Percentiles rank a stretch among this genome's conserved stretches.
Conservation (phyloP, 2,329 filamentous ascomycete species). For the Pseudogymnoascus sp. region DNA sequence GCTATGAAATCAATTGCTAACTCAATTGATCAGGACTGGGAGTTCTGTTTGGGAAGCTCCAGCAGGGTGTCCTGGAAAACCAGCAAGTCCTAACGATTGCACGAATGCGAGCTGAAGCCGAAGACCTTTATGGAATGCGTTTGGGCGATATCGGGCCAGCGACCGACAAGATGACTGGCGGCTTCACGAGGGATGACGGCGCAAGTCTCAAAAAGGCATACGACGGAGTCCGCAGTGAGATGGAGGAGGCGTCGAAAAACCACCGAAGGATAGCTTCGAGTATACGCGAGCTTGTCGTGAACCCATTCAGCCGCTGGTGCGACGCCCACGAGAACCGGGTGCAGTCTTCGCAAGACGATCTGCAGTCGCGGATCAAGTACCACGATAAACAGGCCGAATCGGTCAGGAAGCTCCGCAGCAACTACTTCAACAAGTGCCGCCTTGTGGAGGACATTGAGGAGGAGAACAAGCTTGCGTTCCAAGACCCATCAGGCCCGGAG, state of each 20-base stretch:
- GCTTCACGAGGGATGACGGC: conserved; percentile 87
- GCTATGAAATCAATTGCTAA: neutral
- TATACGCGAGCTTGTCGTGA: conserved; percentile 91
- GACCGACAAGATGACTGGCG: conserved; percentile 74
- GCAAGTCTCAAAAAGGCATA: conserved; percentile 85
- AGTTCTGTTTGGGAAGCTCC: conserved; percentile 91
- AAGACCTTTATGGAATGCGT: conserved; percentile 78
- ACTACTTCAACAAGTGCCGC: conserved; percentile 98
- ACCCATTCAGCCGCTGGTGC: conserved; percentile 92
- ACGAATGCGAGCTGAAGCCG: conserved; percentile 89
- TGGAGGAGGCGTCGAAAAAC: conserved; percentile 82
- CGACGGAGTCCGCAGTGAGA: conserved; percentile 85
- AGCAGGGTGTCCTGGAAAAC: conserved; percentile 93
- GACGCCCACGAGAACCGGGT: conserved; percentile 88
- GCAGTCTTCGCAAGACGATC: conserved; percentile 89
- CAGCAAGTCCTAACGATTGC: conserved; percentile 88
- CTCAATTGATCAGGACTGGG: conserved; percentile 58
- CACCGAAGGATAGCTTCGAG: conserved; percentile 95
- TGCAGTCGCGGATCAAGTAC: conserved; percentile 83
- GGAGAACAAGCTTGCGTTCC: conserved; percentile 96
- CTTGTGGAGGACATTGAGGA: conserved; percentile 94
- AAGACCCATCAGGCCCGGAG: conserved; percentile 61
- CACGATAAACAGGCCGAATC: conserved; percentile 87
- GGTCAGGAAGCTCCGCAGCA: conserved; percentile 87
- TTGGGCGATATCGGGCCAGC: conserved; percentile 75